Base-by-base conservation (phyloP, 2,329 filamentous ascomycete genomes). In the Penicillium sp. region DNA sequence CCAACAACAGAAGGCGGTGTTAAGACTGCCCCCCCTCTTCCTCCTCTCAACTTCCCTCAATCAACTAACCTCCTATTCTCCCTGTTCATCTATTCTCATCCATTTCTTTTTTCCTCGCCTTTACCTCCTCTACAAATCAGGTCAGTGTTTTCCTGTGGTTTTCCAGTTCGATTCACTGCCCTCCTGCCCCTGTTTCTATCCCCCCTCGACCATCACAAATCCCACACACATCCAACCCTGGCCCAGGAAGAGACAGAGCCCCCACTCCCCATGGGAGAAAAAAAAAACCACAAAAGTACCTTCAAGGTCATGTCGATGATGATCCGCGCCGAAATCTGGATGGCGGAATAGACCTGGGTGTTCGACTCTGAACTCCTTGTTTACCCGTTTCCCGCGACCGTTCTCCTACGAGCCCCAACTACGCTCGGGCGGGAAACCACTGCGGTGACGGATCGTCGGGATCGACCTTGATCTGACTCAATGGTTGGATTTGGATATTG, bases 331-430 rank as follows among this genome's bases (percentile, higher is more conserved):
- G 9, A 24, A 27, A 47, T 39, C 21, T 22, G 29, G 34, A 21
- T n/a, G 40, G 32, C 36, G 45, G 46, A 43, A 46, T 36, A 36
- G 34, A 36, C 34, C 31, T 27, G 18, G 32, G 38, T 55, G 32
- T 43, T 44, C 24, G 5, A 8, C 24, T 27, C 27, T 49, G 38
- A 47, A 56, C 55, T 36, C 47, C 53, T 56, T 64, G 60, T 65
- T 64, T 63, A 59, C 54, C 50, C 47, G 57, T 52, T 56, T 52
- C 38, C 62, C 63, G 63, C 63, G 60, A 64, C 60, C 63, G 63
- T 60, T 64, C 51, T 44, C 27, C 50, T 54, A 52, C 52, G 60
- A 55, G 56, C 34, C 36, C 47, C 52, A 45, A 56, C 56, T 53
- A 45, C 49, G 46, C 47, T 57, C 50, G 39, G 55, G 53, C 18